Evolutionary conservation across 1,284 basidiomycete genomes (phyloP).

Genomic region (Ceratobasidium sp.): DNA sequence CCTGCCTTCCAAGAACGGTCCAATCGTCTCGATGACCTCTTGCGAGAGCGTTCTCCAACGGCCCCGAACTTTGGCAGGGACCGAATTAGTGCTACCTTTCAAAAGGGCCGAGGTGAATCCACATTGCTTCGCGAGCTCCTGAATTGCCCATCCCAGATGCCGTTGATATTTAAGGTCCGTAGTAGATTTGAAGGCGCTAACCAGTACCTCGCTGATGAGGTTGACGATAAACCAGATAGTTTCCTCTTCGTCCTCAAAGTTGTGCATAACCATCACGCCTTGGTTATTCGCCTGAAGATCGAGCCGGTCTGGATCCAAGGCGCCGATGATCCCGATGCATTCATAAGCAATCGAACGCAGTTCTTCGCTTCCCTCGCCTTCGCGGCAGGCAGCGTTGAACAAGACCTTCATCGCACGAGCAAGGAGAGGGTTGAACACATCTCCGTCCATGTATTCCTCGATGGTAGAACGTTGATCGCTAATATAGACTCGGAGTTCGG

Average conservation of each 20-base stretch:
- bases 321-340: constrained; percentile 94
- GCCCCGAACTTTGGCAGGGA: constrained; percentile 74
- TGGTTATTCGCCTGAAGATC: constrained; percentile 74
- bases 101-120: constrained; percentile 84
- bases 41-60: constrained; percentile 86
- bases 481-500: constrained; percentile 82
- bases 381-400: constrained; percentile 79
- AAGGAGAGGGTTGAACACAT: constrained; percentile 85
- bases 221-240: constrained; percentile 86
- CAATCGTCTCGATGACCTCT: constrained; percentile 88
- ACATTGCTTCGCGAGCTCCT: constrained; percentile 91
- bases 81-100: constrained; percentile 64
- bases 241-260: constrained; percentile 88
- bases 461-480: constrained; percentile 68
- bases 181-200: constrained; percentile 93
- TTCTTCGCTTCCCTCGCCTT: constrained; percentile 79
- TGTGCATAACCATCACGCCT: constrained; percentile 81
- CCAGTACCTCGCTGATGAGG: constrained; percentile 88
- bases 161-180: constrained; percentile 95
- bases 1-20: constrained; percentile 85
- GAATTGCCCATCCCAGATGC: constrained; percentile 91
- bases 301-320: constrained; percentile 95
- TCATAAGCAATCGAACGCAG: constrained; percentile 83
- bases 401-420: constrained; percentile 79
- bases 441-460: constrained; percentile 78